Conservation (phyloP, 345 rosid genomes). For the Linum trigynum region DNA sequence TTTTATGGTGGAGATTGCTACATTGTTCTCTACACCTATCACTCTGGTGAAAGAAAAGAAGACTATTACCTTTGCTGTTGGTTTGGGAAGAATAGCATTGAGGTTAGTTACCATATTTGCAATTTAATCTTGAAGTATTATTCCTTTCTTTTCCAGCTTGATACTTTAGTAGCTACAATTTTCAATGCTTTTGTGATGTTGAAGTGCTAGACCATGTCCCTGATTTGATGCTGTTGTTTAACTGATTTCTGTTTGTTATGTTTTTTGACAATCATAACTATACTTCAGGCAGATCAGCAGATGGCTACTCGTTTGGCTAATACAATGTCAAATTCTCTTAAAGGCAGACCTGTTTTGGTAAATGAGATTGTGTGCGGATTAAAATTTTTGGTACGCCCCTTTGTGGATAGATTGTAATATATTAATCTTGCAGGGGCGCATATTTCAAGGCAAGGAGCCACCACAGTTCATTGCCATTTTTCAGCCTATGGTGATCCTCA, state of each 20-base stretch:
- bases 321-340: conserved; percentile 68
- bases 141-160: too few relatives aligned
- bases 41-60: conserved; percentile 93
- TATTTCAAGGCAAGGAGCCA: conserved; percentile 91
- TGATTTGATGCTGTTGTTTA: neutral
- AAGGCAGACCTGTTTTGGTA: conserved; percentile 96
- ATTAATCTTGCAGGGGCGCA: conserved; percentile 53
- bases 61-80: conserved; percentile 86
- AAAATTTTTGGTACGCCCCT: conserved; percentile 4
- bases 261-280: neutral
- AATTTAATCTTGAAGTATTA: too few relatives aligned
- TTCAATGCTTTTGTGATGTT: too few relatives aligned
- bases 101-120: conserved; percentile 40
- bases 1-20: conserved; percentile 95
- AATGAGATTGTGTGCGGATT: conserved; percentile 13
- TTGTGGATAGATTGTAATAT: conserved; percentile 19
- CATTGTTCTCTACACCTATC: conserved; percentile 76
- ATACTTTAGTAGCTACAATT: too few relatives aligned
- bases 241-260: neutral
- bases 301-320: conserved; percentile 66
- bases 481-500: conserved; percentile 82
- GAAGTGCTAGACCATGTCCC: too few relatives aligned
- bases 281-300: conserved; percentile 75
- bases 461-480: conserved; percentile 89
- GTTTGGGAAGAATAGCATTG: conserved; percentile 82